Evolutionary conservation across 345 rosid genomes (phyloP).

Genomic region (Excoecaria agallocha): DNA sequence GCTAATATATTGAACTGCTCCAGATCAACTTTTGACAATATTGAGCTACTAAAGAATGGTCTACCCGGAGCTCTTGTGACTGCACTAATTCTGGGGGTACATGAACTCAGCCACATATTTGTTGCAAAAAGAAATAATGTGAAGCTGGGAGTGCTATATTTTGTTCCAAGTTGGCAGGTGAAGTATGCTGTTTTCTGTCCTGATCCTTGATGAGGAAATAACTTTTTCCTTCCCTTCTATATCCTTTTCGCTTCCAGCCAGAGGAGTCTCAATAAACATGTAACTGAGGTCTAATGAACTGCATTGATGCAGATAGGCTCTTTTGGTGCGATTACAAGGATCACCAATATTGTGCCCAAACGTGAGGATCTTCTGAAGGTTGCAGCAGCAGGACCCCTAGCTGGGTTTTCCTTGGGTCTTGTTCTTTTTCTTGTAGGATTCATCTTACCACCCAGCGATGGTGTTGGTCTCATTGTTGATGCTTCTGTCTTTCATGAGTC

Average conservation of each 20-base stretch:
- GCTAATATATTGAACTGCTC: slow-evolving; percentile 18
- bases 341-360: slow-evolving; percentile 66
- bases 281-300: slow-evolving; percentile 32
- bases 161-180: slow-evolving; percentile 99
- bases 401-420: slow-evolving; percentile 82
- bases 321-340: slow-evolving; percentile 93
- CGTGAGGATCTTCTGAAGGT: slow-evolving; percentile 90
- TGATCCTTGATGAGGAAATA: not conserved
- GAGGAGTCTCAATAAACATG: not conserved
- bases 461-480: slow-evolving; percentile 79
- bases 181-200: slow-evolving; percentile 16
- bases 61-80: slow-evolving; percentile 87
- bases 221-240: not conserved
- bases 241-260: not conserved
- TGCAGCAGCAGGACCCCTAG: slow-evolving; percentile 93
- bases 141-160: slow-evolving; percentile 85
- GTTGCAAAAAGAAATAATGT: slow-evolving; percentile 62
- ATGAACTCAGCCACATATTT: slow-evolving; percentile 73
- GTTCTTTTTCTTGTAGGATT: slow-evolving; percentile 75
- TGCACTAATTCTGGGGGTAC: slow-evolving; percentile 71
- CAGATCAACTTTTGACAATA: slow-evolving; percentile 83
- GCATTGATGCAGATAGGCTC: slow-evolving; percentile 92
- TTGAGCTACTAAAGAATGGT: slow-evolving; percentile 62
- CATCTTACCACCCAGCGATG: slow-evolving; percentile 80
- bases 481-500: slow-evolving; percentile 95